phyloP scores from a whole-genome alignment of 495 filamentous ascomycete species.

The Tuber indicum region DNA sequence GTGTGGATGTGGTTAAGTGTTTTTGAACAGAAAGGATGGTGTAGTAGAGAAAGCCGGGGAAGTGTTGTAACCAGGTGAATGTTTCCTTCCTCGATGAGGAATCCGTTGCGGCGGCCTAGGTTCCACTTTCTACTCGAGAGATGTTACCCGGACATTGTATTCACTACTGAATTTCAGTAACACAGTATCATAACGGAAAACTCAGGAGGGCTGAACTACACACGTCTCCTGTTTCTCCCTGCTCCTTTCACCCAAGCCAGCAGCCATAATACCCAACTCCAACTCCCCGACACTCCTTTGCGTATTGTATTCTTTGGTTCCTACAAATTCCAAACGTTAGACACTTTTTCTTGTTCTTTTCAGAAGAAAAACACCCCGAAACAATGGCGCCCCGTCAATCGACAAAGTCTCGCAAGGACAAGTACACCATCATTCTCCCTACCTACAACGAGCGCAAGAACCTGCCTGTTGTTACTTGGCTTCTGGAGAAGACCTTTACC shows the following conservation, averaged over 20 bases:
- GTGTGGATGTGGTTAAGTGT: neutral
- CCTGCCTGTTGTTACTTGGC: conserved; percentile 90
- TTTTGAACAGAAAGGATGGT: neutral
- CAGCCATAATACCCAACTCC: neutral
- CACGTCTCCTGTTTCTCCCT: conserved; percentile 23
- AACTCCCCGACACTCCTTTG: conserved; percentile 26
- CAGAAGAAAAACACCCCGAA: neutral
- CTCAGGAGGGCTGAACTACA: conserved; percentile 7
- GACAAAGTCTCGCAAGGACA: conserved; percentile 49
- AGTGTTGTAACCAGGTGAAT: neutral
- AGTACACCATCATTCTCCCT: conserved; percentile 94
- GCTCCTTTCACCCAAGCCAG: neutral
- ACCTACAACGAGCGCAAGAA: conserved; percentile 98
- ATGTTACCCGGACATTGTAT: conserved; percentile 3
- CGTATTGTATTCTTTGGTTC: conserved; percentile 1
- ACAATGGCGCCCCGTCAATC: conserved; percentile 45
- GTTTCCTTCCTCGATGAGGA: neutral
- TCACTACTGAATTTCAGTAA: neutral
- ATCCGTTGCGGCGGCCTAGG: neutral
- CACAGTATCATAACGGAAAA: neutral
- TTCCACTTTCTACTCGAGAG: neutral
- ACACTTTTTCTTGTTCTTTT: neutral
- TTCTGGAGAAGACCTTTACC: conserved; percentile 82
- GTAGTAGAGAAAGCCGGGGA: neutral
- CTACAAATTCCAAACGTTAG: conserved; percentile 8